Base-by-base conservation (phyloP, 1,284 basidiomycete species). In the Pseudozyma thailandica region DNA sequence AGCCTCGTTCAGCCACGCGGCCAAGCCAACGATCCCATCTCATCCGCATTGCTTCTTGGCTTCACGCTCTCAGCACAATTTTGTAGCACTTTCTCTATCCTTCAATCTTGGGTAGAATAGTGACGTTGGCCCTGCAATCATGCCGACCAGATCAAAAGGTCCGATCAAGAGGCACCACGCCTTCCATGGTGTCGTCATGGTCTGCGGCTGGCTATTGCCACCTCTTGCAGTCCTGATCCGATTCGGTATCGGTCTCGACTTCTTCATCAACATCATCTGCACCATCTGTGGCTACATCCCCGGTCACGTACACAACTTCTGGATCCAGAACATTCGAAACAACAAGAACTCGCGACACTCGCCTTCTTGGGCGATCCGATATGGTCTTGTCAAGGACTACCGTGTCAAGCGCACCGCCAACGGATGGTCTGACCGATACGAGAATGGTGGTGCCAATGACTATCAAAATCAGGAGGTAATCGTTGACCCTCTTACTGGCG, bases 201-300 rank as follows among this genome's bases (percentile, higher is more conserved):
- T 78, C 35, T 63, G 60, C 44, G 71, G 71, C 50, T 73, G 71
- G 71, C 48, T 73, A 20, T 43, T 73, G 37, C 71, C 71, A 12
- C 71, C 71, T 30, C 57, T 73, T 9, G 95, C 95, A 65, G 93
- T 98, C 38, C 92, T 93, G 28, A 90, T 93, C 26, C 88, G 95
- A 57, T 98, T 98, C 84, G 95, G 95, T 26, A 89, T 98, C 75
- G 94, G 93, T 5, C 85, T 84, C 41, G 95, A 97, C 84, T 95
- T 98, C 84, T 94, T 91, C 87, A 85, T 98, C 78, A 98, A 98
- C 83, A 84, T 93, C 18, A 79, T 98, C 74, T 84, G 95, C 49
- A 96, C 93, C 28, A 88, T 97, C 60, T 90, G 89, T 81, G 95
- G 95, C 26, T 81, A 80, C 53, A 73, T 81, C 60, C 77, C 68